phyloP scores from a whole-genome alignment of 148 eudicot species.

The Beta vulgaris region DNA sequence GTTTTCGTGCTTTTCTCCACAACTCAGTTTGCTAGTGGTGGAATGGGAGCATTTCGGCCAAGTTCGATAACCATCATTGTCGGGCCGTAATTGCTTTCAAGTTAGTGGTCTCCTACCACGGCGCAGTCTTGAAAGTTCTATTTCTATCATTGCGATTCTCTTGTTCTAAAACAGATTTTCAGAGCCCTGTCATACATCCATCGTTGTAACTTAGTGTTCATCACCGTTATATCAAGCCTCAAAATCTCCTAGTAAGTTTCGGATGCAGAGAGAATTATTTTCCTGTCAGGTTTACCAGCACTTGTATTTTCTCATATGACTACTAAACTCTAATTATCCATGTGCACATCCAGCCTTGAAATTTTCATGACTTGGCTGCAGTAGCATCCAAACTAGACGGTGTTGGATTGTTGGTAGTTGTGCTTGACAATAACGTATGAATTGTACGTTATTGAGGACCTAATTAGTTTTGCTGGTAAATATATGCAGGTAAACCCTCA shows the following conservation, averaged over 20 bases:
- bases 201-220: conserved; percentile 57
- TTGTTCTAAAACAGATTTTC: no score
- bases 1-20: no score
- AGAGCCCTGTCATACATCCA: conserved; percentile 67
- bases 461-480: conserved; percentile 16
- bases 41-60: no score
- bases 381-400: background rate
- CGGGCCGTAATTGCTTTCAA: no score
- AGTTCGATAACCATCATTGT: no score
- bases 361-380: background rate
- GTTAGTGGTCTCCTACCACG: no score
- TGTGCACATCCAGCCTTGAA: background rate
- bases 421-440: background rate
- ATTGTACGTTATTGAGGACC: background rate
- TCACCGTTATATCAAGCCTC: conserved; percentile 82
- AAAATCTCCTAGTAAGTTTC: conserved; percentile 58
- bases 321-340: background rate
- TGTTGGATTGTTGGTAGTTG: background rate
- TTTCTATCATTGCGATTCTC: no score
- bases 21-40: no score
- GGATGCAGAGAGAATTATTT: background rate
- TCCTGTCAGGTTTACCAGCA: background rate
- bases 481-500: conserved; percentile 81
- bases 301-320: background rate
- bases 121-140: no score